A percentile compares a stretch with the other conserved stretches of the same genome.
These are phyloP conservation scores for Penicillium longicatenatum DNA, from an alignment of 495 filamentous ascomycete species.

Conservation along the genomic window DNA sequence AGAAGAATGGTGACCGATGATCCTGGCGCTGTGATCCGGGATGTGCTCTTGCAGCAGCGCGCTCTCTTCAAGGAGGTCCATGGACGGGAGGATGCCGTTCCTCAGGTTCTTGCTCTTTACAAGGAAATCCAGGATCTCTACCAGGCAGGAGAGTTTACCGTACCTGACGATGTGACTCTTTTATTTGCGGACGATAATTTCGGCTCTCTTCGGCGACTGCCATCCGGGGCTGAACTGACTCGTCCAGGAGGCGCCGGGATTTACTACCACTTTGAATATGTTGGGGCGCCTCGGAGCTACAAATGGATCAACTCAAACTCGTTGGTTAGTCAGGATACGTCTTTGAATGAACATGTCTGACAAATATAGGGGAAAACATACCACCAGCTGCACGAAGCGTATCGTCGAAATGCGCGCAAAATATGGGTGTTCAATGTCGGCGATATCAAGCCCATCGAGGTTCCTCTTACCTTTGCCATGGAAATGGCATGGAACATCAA, in stretches of 20 bases:
- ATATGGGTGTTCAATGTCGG: conserved; percentile 82
- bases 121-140: conserved; percentile 73
- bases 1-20: conserved; percentile 58
- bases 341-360: neutral
- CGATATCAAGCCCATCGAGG: conserved; percentile 50
- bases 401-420: conserved; percentile 60
- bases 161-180: conserved; percentile 73
- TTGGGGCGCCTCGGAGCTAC: conserved; percentile 31
- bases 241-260: conserved; percentile 66
- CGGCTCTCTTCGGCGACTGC: conserved; percentile 68
- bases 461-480: conserved; percentile 23
- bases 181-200: conserved; percentile 79
- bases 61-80: conserved; percentile 57
- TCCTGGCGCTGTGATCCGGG: conserved; percentile 58
- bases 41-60: conserved; percentile 60
- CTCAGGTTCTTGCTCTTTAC: conserved; percentile 74
- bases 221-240: conserved; percentile 59
- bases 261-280: conserved; percentile 75
- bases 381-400: conserved; percentile 41
- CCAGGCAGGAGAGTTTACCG: conserved; percentile 57
- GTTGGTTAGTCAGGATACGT: conserved; percentile 8
- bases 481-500: conserved; percentile 25
- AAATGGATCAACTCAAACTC: conserved; percentile 37
- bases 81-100: conserved; percentile 55
- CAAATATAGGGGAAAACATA: conserved; percentile 25